Percentiles rank a stretch among this genome's conserved stretches.
phyloP scores from a whole-genome alignment of 2,329 filamentous ascomycete species.

The Calycina marina region DNA sequence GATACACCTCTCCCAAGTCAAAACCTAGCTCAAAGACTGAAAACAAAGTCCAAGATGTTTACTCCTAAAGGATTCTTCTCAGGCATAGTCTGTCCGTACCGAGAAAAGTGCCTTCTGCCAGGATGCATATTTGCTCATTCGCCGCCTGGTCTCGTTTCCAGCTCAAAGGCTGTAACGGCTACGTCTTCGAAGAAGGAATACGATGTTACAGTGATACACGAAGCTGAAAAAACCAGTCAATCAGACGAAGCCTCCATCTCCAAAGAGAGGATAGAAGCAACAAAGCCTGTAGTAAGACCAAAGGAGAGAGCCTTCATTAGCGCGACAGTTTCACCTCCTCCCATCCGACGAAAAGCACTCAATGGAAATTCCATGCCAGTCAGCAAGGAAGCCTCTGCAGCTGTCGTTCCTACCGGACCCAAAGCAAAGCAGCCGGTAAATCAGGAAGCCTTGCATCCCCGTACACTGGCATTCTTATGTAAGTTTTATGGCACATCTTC shows the following conservation, averaged over 20 bases:
- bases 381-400: background rate
- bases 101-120: constrained; percentile 19
- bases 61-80: constrained; percentile 21
- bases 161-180: no score
- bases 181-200: no score
- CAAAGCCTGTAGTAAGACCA: constrained; percentile 1
- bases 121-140: constrained; percentile 21
- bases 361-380: constrained; percentile 2
- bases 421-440: constrained; percentile 17
- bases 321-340: constrained; percentile 17
- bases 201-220: no score
- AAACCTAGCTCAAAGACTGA: no score
- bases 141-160: background rate
- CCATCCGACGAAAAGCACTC: constrained; percentile 13
- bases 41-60: constrained; percentile 21
- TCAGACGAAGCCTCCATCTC: no score
- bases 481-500: no score
- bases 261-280: background rate
- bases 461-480: constrained; percentile 45
- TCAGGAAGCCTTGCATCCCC: constrained; percentile 49
- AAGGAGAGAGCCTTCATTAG: constrained; percentile 6
- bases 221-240: no score
- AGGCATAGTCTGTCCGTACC: constrained; percentile 18
- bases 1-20: no score
- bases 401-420: constrained; percentile 2